Evolutionary conservation across 1,284 basidiomycete genomes (phyloP).

Genomic region (Porodaedalea pini): DNA sequence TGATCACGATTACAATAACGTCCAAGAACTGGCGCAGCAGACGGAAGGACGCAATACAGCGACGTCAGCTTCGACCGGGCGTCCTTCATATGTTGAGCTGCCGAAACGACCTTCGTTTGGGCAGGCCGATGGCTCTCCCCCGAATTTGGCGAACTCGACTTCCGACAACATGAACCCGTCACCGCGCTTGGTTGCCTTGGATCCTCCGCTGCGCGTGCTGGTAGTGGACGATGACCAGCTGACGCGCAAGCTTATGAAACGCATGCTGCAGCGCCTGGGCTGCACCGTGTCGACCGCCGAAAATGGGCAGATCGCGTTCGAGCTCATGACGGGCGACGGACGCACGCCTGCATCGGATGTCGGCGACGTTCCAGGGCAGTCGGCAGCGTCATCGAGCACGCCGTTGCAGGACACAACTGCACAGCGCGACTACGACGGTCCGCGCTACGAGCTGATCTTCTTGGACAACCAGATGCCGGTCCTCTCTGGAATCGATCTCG

Average conservation of each 20-base stretch:
- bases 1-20: neutral
- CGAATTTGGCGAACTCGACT: neutral
- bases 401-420: slow-evolving; percentile 4
- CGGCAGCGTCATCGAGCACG: slow-evolving; percentile 21
- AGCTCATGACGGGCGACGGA: slow-evolving; percentile 33
- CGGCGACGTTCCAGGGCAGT: slow-evolving; percentile 12
- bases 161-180: slow-evolving; percentile 11
- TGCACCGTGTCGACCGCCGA: slow-evolving; percentile 80
- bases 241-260: slow-evolving; percentile 79
- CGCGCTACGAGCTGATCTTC: slow-evolving; percentile 68
- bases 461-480: slow-evolving; percentile 88
- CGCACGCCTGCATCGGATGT: slow-evolving; percentile 33
- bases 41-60: neutral
- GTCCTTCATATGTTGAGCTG: slow-evolving; percentile 20
- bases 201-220: slow-evolving; percentile 53
- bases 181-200: slow-evolving; percentile 26
- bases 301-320: slow-evolving; percentile 67
- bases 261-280: slow-evolving; percentile 76
- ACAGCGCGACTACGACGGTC: slow-evolving; percentile 11
- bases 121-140: neutral
- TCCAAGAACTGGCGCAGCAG: neutral
- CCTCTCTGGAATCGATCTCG: slow-evolving; percentile 73
- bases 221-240: slow-evolving; percentile 79
- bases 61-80: neutral
- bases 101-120: slow-evolving; percentile 19